phyloP scores from a whole-genome alignment of 2,329 filamentous ascomycete species.

The Colletotrichum tropicicola region DNA sequence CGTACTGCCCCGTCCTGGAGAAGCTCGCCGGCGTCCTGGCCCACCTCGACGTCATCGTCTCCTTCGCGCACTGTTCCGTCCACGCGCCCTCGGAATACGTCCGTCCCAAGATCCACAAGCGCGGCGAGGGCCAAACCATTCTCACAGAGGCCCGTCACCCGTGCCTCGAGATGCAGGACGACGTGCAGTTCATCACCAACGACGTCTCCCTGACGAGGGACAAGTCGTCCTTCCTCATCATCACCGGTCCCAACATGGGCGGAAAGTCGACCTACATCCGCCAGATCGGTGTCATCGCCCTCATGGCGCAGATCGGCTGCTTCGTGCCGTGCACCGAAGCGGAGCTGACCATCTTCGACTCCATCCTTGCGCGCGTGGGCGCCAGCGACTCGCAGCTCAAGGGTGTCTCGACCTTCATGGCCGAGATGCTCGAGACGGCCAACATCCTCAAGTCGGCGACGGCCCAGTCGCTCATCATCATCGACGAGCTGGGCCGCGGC shows the following conservation, averaged over 20 bases:
- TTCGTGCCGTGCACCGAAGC: slow-evolving; percentile 94
- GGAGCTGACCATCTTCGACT: slow-evolving; percentile 95
- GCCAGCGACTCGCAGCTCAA: slow-evolving; percentile 97
- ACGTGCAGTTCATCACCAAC: slow-evolving; percentile 98
- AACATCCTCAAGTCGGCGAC: slow-evolving; percentile 99
- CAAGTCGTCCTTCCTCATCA: slow-evolving; percentile 90
- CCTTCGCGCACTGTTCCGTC: slow-evolving; percentile 91
- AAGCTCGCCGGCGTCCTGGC: slow-evolving; percentile 87
- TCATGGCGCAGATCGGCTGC: slow-evolving; percentile 97
- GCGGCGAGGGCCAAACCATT: slow-evolving; percentile 87
- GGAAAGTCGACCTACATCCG: slow-evolving; percentile 99
- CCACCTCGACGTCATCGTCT: slow-evolving; percentile 94
- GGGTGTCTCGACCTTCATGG: slow-evolving; percentile 99
- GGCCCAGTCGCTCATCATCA: slow-evolving; percentile 95
- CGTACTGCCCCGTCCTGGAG: slow-evolving; percentile 93
- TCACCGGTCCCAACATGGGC: slow-evolving; percentile 98
- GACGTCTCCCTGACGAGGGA: slow-evolving; percentile 85
- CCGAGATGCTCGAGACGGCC: slow-evolving; percentile 98
- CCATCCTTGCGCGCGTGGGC: slow-evolving; percentile 93
- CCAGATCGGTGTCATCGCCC: slow-evolving; percentile 93
- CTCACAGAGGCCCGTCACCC: slow-evolving; percentile 95
- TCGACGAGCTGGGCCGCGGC: slow-evolving; percentile 95
- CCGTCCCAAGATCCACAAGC: slow-evolving; percentile 87
- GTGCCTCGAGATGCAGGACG: slow-evolving; percentile 98
- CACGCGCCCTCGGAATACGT: slow-evolving; percentile 94